phyloP scores from a whole-genome alignment of 768 basidiomycete species.

The Leccinum variicolor region DNA sequence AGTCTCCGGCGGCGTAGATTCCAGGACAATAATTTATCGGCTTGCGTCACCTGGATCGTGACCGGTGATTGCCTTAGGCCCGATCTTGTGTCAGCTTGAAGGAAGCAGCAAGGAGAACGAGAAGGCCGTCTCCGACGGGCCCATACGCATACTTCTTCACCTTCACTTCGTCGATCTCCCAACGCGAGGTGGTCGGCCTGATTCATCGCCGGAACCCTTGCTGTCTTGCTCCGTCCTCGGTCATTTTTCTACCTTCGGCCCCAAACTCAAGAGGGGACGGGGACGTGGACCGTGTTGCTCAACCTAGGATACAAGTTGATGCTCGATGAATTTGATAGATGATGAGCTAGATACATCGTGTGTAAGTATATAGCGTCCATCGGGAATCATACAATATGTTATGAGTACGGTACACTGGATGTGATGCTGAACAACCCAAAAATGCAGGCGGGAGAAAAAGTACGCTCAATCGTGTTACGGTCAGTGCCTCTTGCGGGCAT shows the following conservation, averaged over 20 bases:
- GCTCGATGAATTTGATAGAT: conserved; percentile 3
- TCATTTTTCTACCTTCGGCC: too few relatives aligned
- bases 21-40: background rate
- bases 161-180: background rate
- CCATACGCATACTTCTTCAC: background rate
- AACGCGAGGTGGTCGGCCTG: background rate
- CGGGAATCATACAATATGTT: conserved; percentile 18
- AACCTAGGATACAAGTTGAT: background rate
- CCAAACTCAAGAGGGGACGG: background rate
- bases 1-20: too few relatives aligned
- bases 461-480: conserved; percentile 1
- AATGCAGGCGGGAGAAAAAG: background rate
- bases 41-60: background rate
- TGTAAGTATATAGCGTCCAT: conserved; percentile 10
- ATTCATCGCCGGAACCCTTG: background rate
- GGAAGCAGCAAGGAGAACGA: background rate
- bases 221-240: background rate
- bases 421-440: conserved; percentile 13
- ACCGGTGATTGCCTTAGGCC: background rate
- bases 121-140: background rate
- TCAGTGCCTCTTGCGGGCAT: conserved; percentile 41
- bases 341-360: background rate
- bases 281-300: background rate
- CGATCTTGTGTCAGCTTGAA: background rate
- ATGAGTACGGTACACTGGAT: conserved; percentile 20